Conservation (phyloP, 1,139 yeast genomes). For the Suhomyces bokatorum region DNA sequence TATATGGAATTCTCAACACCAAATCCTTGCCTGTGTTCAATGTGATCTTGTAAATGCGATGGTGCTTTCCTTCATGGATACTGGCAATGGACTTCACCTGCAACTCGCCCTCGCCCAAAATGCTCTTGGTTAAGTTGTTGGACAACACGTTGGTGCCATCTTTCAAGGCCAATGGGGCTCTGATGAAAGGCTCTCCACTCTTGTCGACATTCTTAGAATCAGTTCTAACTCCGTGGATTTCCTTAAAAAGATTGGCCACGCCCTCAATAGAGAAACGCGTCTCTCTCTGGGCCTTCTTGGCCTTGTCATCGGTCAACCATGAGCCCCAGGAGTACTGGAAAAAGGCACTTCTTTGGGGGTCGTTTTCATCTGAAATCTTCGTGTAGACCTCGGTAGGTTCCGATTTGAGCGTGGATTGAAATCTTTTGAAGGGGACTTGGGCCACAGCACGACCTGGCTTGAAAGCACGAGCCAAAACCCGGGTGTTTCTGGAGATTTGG, state of each 20-base stretch:
- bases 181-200: constrained; percentile 25
- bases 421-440: constrained; percentile 8
- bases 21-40: constrained; percentile 62
- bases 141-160: constrained; percentile 46
- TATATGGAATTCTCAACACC: constrained; percentile 83
- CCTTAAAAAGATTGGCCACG: constrained; percentile 50
- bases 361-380: constrained; percentile 57
- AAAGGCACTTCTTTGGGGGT: constrained; percentile 71
- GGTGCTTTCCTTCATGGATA: constrained; percentile 92
- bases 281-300: constrained; percentile 70
- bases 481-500: constrained; percentile 10
- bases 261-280: constrained; percentile 88
- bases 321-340: constrained; percentile 94
- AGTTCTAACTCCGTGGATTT: constrained; percentile 32
- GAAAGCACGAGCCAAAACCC: constrained; percentile 1
- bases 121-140: constrained; percentile 44
- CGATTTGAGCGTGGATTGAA: constrained; percentile 14
- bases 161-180: constrained; percentile 38
- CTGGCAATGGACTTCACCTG: constrained; percentile 73
- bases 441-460: background rate
- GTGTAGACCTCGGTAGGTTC: constrained; percentile 47
- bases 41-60: constrained; percentile 74
- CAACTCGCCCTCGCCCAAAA: constrained; percentile 46
- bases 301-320: constrained; percentile 79
- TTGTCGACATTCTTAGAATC: constrained; percentile 26